Evolutionary conservation across 78 protist genomes (phyloP).

Genomic region (Planoprotostelium fungivorum): DNA sequence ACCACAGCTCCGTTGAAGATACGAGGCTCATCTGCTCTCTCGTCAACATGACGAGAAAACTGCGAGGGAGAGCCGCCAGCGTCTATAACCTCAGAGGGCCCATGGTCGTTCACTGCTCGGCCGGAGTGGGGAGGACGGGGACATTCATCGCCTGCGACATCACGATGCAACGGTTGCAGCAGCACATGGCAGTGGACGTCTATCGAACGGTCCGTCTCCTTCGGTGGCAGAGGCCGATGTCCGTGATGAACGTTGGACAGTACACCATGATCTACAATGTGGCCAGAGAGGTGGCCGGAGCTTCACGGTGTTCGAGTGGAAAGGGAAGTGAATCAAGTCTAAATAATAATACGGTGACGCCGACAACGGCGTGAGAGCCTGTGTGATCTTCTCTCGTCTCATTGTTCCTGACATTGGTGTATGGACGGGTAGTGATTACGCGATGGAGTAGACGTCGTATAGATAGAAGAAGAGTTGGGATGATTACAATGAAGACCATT

Average conservation of each 20-base stretch:
- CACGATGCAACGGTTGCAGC: conserved; percentile 4
- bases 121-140: conserved; percentile 80
- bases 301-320: neutral
- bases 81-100: conserved; percentile 46
- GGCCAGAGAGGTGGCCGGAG: neutral
- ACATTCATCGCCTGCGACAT: conserved; percentile 65
- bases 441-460: no score
- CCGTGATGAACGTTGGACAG: neutral
- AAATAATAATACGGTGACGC: neutral
- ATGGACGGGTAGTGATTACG: no score
- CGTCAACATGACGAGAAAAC: neutral
- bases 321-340: neutral
- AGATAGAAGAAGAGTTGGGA: no score
- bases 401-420: neutral
- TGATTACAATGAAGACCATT: no score
- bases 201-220: neutral
- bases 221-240: neutral
- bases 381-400: neutral
- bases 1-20: neutral
- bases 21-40: neutral
- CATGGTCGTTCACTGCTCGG: conserved; percentile 74
- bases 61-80: neutral
- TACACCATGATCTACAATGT: neutral
- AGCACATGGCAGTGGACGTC: neutral
- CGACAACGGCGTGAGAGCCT: neutral